phyloP scores from a whole-genome alignment of 2,329 filamentous ascomycete species.

The Emmonsia crescens region DNA sequence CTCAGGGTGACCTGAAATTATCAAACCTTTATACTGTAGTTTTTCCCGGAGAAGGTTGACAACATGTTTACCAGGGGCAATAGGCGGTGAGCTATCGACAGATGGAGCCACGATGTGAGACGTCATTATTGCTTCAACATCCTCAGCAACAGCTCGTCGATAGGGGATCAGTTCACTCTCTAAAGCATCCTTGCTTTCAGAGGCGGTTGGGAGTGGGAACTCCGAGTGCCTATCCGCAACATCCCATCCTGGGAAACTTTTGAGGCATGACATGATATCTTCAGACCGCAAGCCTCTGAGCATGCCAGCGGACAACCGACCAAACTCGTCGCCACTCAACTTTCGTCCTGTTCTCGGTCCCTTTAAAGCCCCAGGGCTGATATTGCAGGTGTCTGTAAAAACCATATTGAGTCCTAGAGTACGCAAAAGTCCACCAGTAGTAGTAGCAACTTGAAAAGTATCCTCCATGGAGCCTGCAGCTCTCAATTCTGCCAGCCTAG shows the following conservation, averaged over 20 bases:
- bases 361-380: conserved; percentile 36
- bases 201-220: conserved; percentile 31
- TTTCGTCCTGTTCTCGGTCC: conserved; percentile 36
- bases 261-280: conserved; percentile 34
- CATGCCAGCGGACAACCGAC: conserved; percentile 30
- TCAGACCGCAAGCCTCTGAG: conserved; percentile 29
- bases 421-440: conserved; percentile 30
- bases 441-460: conserved; percentile 26
- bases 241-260: conserved; percentile 38
- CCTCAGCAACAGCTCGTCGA: conserved; percentile 31
- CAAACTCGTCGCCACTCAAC: conserved; percentile 34
- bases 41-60: conserved; percentile 32
- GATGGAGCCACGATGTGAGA: conserved; percentile 34
- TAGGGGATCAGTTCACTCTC: conserved; percentile 37
- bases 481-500: conserved; percentile 36
- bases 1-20: conserved; percentile 37
- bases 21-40: conserved; percentile 35
- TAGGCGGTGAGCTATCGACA: conserved; percentile 27
- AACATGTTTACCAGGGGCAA: conserved; percentile 28
- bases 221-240: conserved; percentile 37
- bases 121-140: conserved; percentile 36
- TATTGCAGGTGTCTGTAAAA: conserved; percentile 36
- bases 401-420: conserved; percentile 38
- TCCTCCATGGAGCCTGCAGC: conserved; percentile 29
- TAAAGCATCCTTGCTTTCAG: conserved; percentile 27